phyloP scores from a whole-genome alignment of 768 basidiomycete species.

The Trametes coccinea region DNA sequence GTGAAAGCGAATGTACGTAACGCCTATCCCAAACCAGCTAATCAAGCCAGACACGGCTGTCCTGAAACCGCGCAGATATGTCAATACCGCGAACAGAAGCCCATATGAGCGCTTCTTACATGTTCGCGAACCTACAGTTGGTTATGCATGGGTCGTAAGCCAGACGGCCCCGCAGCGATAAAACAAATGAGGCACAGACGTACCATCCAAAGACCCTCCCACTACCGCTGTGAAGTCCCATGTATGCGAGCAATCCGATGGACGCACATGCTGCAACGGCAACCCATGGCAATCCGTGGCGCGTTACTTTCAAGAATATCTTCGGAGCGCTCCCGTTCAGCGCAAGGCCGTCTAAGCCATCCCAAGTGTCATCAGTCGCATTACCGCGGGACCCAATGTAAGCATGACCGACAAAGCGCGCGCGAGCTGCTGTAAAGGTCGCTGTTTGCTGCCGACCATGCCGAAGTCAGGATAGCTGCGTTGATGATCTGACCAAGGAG shows the following conservation, averaged over 20 bases:
- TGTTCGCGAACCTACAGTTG: slow-evolving; percentile 25
- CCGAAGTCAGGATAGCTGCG: slow-evolving; percentile 32
- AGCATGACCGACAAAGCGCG: slow-evolving; percentile 36
- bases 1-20: slow-evolving; percentile 50
- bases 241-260: slow-evolving; percentile 43
- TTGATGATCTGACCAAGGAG: slow-evolving; percentile 30
- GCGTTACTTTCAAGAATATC: slow-evolving; percentile 44
- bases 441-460: slow-evolving; percentile 45
- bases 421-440: slow-evolving; percentile 43
- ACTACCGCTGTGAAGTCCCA: slow-evolving; percentile 38
- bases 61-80: slow-evolving; percentile 12
- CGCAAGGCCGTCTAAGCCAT: slow-evolving; percentile 50
- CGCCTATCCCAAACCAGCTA: slow-evolving; percentile 45
- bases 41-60: slow-evolving; percentile 42
- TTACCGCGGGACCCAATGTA: not conserved
- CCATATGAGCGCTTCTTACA: slow-evolving; percentile 9
- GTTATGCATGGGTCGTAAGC: too few relatives aligned
- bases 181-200: not conserved
- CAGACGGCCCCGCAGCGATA: too few relatives aligned
- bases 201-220: slow-evolving; percentile 47
- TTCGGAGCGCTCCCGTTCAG: slow-evolving; percentile 53
- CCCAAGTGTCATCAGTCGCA: slow-evolving; percentile 27
- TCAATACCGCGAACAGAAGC: too few relatives aligned
- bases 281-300: slow-evolving; percentile 47
- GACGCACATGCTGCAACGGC: slow-evolving; percentile 32